Percentiles rank a stretch among this genome's conserved stretches.
phyloP scores from a whole-genome alignment of 2,329 filamentous ascomycete species.

The Epichloe baconii region DNA sequence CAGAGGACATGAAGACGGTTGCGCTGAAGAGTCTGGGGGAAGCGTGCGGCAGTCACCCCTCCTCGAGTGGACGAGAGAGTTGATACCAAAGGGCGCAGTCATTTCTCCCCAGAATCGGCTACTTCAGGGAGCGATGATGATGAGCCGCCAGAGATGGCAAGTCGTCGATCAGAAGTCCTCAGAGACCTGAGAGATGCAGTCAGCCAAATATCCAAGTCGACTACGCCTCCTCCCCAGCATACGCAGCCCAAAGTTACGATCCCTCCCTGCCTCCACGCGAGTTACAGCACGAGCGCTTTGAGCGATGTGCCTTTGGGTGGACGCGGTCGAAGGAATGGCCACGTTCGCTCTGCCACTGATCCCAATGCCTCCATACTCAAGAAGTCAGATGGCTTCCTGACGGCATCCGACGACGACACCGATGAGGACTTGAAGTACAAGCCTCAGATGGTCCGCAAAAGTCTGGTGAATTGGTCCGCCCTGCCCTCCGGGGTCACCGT shows the following conservation, averaged over 20 bases:
- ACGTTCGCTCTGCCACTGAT: conserved; percentile 44
- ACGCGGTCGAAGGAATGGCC: conserved; percentile 27
- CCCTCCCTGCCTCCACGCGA: conserved; percentile 25
- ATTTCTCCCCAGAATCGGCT: conserved; percentile 85
- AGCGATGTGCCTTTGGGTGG: conserved; percentile 26
- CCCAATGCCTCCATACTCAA: conserved; percentile 32
- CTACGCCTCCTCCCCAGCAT: conserved; percentile 38
- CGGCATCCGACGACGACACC: conserved; percentile 48
- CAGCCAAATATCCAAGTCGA: conserved; percentile 51
- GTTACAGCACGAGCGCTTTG: conserved; percentile 34
- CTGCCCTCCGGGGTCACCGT: conserved; percentile 66
- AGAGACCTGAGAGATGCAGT: conserved; percentile 71
- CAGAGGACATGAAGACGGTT: conserved; percentile 12
- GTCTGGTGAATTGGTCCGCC: conserved; percentile 90
- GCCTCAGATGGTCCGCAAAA: conserved; percentile 96
- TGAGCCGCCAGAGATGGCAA: conserved; percentile 34
- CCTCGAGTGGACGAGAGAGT: conserved; percentile 54
- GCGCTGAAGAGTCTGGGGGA: conserved; percentile 31
- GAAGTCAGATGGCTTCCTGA: conserved; percentile 35
- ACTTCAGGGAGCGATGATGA: conserved; percentile 78
- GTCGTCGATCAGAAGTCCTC: conserved; percentile 38
- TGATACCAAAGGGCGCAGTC: conserved; percentile 70
- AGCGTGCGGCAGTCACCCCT: conserved; percentile 77
- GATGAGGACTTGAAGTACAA: conserved; percentile 50
- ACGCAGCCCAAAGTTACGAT: conserved; percentile 13